phyloP scores from a whole-genome alignment of 169 alveolate genomes.

The Eimeria necatrix region DNA sequence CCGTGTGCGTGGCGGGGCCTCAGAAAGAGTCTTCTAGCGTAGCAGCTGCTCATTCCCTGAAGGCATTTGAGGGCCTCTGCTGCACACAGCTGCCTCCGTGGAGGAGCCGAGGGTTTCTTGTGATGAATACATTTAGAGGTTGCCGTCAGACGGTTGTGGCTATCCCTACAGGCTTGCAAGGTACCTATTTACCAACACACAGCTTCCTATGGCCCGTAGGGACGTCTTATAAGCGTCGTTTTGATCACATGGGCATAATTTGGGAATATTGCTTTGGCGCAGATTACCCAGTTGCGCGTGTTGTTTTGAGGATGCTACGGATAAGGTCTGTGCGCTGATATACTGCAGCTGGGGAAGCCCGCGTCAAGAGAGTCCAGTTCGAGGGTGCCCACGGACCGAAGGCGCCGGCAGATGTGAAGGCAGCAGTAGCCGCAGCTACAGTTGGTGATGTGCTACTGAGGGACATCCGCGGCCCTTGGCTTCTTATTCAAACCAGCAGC shows the following conservation, averaged over 20 bases:
- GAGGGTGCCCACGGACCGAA: neutral
- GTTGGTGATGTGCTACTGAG: conserved; percentile 36
- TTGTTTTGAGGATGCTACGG: neutral
- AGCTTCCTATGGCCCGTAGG: neutral
- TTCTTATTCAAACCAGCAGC: conserved; percentile 45
- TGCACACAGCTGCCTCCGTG: conserved; percentile 25
- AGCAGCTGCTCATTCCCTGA: neutral
- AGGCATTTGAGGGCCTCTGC: conserved; percentile 25
- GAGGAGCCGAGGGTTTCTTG: conserved; percentile 36
- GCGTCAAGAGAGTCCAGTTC: conserved; percentile 9
- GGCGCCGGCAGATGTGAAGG: neutral
- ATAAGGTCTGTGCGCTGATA: neutral
- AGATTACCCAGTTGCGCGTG: too few relatives aligned
- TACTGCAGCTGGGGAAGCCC: conserved; percentile 48
- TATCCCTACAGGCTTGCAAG: neutral
- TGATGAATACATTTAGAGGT: conserved; percentile 13
- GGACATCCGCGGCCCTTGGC: conserved; percentile 26
- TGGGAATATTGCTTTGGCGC: neutral
- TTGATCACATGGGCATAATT: neutral
- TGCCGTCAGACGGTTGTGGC: conserved; percentile 56
- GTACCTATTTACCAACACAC: neutral
- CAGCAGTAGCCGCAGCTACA: conserved; percentile 57
- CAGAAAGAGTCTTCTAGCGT: neutral
- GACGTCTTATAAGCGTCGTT: neutral
- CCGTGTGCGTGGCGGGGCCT: conserved; percentile 70